These are phyloP conservation scores for Borealophlyctis nickersoniae DNA, from an alignment of 192 early-diverging fungal genomes.

Conservation along the genomic window DNA sequence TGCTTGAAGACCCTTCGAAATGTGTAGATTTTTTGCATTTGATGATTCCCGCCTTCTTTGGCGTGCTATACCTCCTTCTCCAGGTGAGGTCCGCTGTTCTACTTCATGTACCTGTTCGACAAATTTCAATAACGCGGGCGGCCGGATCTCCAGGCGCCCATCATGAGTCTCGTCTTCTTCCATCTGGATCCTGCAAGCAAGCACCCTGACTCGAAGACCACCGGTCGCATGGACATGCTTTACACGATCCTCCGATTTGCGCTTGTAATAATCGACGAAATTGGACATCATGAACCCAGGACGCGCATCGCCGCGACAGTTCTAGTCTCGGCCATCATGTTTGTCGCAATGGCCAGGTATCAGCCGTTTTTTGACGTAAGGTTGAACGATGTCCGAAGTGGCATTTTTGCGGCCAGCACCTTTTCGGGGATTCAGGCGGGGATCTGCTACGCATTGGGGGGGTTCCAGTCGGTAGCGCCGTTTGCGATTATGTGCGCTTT, in stretches of 20 bases:
- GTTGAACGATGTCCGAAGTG: slow-evolving; percentile 20
- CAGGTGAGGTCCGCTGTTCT: too few species aligned
- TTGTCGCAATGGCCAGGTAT: slow-evolving; percentile 2
- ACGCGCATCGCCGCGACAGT: background rate
- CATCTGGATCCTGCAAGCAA: slow-evolving; percentile 6
- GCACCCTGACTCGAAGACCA: slow-evolving; percentile 15
- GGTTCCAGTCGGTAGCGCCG: background rate
- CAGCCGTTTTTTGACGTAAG: slow-evolving; percentile 16
- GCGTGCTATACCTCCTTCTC: slow-evolving; percentile 11
- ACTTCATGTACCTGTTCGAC: too few species aligned
- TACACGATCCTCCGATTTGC: slow-evolving; percentile 11
- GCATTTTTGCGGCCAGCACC: slow-evolving; percentile 10
- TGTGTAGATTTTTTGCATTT: background rate
- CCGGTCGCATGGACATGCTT: slow-evolving; percentile 19
- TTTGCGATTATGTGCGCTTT: slow-evolving; percentile 16
- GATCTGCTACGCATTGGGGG: background rate
- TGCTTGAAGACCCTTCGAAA: background rate
- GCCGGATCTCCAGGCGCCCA: slow-evolving; percentile 1
- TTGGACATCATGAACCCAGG: background rate
- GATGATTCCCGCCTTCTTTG: slow-evolving; percentile 6
- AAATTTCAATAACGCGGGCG: too few species aligned
- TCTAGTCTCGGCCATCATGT: background rate
- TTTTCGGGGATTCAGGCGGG: slow-evolving; percentile 14
- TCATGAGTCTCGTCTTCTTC: slow-evolving; percentile 18
- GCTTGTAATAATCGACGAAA: slow-evolving; percentile 2